Conservation (phyloP, 1,139 yeast species). For the Candida labiduridarum region DNA sequence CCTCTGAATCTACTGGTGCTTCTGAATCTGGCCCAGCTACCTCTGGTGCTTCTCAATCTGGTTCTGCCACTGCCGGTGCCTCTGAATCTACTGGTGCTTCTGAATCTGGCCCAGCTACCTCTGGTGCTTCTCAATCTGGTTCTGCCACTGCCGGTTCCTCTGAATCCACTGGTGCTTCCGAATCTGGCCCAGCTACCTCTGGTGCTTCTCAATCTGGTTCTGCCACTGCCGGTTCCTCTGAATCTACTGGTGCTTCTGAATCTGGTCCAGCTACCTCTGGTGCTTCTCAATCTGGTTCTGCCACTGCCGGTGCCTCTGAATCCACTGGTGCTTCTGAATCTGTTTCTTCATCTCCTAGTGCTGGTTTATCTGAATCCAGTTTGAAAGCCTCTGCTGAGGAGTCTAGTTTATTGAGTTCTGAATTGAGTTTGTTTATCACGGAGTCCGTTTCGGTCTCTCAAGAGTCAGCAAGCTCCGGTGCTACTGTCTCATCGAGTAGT, state of each 20-base stretch:
- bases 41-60: not conserved
- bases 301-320: not conserved
- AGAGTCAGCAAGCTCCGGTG: not conserved
- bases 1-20: not conserved
- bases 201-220: not conserved
- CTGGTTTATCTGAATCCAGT: not conserved
- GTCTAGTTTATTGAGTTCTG: not conserved
- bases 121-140: not conserved
- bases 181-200: not conserved
- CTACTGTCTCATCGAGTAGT: slow-evolving; percentile 7
- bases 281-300: not conserved
- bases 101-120: not conserved
- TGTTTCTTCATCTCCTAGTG: not conserved
- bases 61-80: not conserved
- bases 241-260: not conserved
- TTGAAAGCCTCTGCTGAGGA: not conserved
- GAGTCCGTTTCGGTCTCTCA: not conserved
- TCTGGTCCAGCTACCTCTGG: not conserved
- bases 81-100: not conserved
- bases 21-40: not conserved
- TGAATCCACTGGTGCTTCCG: not conserved
- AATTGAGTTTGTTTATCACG: not conserved
- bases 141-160: not conserved
- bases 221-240: not conserved
- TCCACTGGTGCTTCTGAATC: not conserved